These are phyloP conservation scores for Musa schizocarpa DNA, from an alignment of 176 grass and related monocot genomes.

Conservation along the genomic window DNA sequence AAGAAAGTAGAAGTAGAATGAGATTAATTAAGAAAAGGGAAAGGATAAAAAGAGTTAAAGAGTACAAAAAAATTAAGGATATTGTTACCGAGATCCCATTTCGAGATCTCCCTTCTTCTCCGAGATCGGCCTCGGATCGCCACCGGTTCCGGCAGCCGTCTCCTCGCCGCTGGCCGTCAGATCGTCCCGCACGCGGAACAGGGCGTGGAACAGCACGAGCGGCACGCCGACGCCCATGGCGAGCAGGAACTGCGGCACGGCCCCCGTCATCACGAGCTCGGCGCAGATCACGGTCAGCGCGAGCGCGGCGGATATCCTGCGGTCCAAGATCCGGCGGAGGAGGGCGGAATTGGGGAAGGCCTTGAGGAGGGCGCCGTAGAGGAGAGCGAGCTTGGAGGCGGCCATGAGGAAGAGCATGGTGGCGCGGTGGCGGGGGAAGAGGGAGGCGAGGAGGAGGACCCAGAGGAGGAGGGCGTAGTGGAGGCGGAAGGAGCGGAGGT, in stretches of 20 bases:
- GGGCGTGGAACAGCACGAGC: conserved; percentile 46
- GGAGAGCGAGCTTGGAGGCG: conserved; percentile 61
- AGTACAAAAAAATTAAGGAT: too few relatives aligned
- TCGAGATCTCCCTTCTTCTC: conserved; percentile 50
- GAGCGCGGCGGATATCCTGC: conserved; percentile 38
- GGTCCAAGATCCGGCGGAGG: conserved; percentile 57
- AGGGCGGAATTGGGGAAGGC: conserved; percentile 51
- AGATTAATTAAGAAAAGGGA: background rate
- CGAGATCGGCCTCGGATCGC: conserved; percentile 19
- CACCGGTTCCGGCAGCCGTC: conserved; percentile 14
- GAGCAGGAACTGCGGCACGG: conserved; percentile 49
- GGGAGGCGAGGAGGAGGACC: conserved; percentile 53
- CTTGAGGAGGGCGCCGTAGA: conserved; percentile 53
- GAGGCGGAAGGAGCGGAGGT: conserved; percentile 60
- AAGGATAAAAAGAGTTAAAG: background rate
- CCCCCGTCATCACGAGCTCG: conserved; percentile 45
- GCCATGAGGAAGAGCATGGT: conserved; percentile 91
- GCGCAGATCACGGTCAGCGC: conserved; percentile 47
- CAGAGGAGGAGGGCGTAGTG: conserved; percentile 69
- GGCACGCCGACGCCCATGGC: conserved; percentile 43
- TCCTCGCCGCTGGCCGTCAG: conserved; percentile 31
- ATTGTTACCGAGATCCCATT: background rate
- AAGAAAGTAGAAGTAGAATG: too few relatives aligned
- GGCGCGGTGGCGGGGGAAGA: conserved; percentile 39
- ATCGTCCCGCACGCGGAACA: conserved; percentile 62